Evolutionary conservation across 257 asterid genomes (phyloP).

Genomic region (Penstemon newberryi): DNA sequence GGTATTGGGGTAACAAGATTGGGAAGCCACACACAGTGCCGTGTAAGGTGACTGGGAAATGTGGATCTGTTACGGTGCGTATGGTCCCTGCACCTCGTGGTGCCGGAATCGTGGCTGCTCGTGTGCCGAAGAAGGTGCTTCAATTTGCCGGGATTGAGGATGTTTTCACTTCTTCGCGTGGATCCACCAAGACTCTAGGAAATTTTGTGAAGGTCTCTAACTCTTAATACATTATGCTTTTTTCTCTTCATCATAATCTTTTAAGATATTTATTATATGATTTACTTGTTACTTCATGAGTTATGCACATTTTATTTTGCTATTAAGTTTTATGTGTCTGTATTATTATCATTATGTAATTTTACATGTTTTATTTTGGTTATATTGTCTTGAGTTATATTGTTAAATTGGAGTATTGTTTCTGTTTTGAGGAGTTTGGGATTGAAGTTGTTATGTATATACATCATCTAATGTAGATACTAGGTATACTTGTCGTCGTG

Average conservation of each 20-base stretch:
- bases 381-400: background rate
- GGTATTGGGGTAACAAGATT: slow-evolving; percentile 67
- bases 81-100: slow-evolving; percentile 71
- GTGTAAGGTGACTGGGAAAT: slow-evolving; percentile 63
- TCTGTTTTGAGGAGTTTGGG: no score
- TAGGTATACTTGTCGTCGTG: no score
- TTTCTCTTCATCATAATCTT: no score
- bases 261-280: background rate
- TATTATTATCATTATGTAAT: no score
- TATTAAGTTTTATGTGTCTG: no score
- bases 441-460: no score
- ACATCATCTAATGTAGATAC: no score
- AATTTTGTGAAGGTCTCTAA: slow-evolving; percentile 52
- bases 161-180: slow-evolving; percentile 59
- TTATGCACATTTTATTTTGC: no score
- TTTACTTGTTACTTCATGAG: background rate
- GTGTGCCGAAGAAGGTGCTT: slow-evolving; percentile 63
- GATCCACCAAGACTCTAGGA: slow-evolving; percentile 65
- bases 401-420: background rate
- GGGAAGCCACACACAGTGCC: slow-evolving; percentile 69
- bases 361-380: no score
- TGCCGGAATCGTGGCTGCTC: slow-evolving; percentile 63
- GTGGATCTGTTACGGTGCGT: slow-evolving; percentile 61
- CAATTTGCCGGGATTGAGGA: slow-evolving; percentile 70
- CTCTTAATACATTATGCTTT: no score